These are phyloP conservation scores for Dictyostelium discoideum DNA, from an alignment of 78 protist genomes.

Conservation along the genomic window dicty_2.7 NC_007088.5:7655501-7656000, in stretches of 20 bases:
- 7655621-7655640: conserved; percentile 45
- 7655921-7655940: not conserved
- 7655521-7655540: conserved; percentile 70
- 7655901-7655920: conserved; percentile 1
- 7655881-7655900: conserved; percentile 52
- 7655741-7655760: not conserved
- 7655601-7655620: conserved; percentile 39
- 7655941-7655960: not conserved
- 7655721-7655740: not conserved
- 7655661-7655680: conserved; percentile 51
- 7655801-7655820: not conserved
- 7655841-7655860: not conserved
- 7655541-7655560: conserved; percentile 60
- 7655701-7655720: not conserved
- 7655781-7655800: not conserved
- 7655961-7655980: not conserved
- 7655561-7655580: conserved; percentile 32
- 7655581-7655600: not conserved
- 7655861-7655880: conserved; percentile 33
- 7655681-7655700: conserved; percentile 40
- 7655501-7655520: conserved; percentile 53
- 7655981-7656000: not conserved
- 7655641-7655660: conserved; percentile 57
- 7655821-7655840: not conserved
- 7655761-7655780: not conserved